A percentile compares a stretch with the other conserved stretches of the same genome.
These are phyloP conservation scores for Zoysia japonica DNA, from an alignment of 176 grass and related monocot genomes.

Conservation along the genomic window DNA sequence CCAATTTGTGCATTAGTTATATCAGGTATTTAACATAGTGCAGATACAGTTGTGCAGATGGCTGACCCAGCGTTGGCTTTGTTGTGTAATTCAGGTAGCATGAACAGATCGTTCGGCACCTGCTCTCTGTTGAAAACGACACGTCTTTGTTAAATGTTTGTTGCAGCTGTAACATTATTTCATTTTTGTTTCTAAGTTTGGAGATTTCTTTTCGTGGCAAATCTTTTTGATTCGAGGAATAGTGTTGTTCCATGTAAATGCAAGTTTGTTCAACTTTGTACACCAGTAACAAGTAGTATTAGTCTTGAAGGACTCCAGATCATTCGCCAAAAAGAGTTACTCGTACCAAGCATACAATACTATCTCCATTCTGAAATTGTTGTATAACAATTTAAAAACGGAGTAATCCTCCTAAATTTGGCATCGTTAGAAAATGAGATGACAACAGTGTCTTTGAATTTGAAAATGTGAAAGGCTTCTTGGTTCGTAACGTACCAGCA, in stretches of 20 bases:
- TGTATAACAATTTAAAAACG: too few species aligned
- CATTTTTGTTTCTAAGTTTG: background rate
- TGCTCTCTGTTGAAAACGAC: background rate
- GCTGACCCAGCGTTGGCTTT: background rate
- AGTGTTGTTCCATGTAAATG: background rate
- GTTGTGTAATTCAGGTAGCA: background rate
- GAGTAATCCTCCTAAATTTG: too few species aligned
- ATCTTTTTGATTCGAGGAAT: background rate
- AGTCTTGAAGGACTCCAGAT: background rate
- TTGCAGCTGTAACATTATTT: too few species aligned
- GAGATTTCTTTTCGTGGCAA: background rate
- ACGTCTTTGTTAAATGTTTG: background rate
- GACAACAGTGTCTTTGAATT: background rate
- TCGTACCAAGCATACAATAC: too few species aligned
- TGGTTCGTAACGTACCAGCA: background rate
- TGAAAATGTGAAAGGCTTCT: background rate
- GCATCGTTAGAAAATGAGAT: background rate
- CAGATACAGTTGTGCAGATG: too few species aligned
- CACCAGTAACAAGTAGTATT: background rate
- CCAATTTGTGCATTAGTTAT: background rate
- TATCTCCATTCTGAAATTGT: too few species aligned
- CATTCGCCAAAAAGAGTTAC: too few species aligned
- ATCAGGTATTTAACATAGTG: background rate
- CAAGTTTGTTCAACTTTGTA: background rate
- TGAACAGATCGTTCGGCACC: background rate